Percentiles rank a stretch among this genome's conserved stretches.
Evolutionary conservation across 306 rosid species (phyloP).

Genomic region (Alnus rubra): DNA sequence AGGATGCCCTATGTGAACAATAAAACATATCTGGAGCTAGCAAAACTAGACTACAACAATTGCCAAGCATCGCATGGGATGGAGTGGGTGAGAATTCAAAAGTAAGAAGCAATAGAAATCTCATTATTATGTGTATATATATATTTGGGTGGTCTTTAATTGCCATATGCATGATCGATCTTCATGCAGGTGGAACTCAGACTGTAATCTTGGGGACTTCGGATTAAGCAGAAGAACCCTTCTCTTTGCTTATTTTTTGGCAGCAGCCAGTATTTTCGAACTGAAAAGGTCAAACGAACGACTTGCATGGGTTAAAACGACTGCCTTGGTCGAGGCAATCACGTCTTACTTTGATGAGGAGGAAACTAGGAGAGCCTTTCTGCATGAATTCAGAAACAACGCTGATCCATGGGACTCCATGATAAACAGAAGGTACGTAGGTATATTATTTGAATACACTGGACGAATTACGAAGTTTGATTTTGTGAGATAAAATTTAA

Average conservation of each 20-base stretch:
- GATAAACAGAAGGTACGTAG: constrained; percentile 33
- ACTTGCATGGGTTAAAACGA: constrained; percentile 77
- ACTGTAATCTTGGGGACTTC: constrained; percentile 54
- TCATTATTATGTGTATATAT: too few relatives aligned
- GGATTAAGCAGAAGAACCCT: constrained; percentile 66
- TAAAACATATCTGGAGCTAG: constrained; percentile 73
- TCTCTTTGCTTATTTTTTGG: constrained; percentile 67
- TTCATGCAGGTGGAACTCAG: constrained; percentile 68
- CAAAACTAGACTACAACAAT: constrained; percentile 77
- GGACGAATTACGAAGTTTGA: too few relatives aligned
- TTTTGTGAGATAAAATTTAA: too few relatives aligned
- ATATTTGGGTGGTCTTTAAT: too few relatives aligned
- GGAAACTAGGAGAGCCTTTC: constrained; percentile 45
- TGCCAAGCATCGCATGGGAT: too few relatives aligned
- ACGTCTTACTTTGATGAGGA: constrained; percentile 39
- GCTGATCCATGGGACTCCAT: constrained; percentile 26
- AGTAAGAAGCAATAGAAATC: constrained; percentile 48
- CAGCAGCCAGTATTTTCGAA: constrained; percentile 72
- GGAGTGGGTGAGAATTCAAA: constrained; percentile 70
- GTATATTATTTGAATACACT: too few relatives aligned
- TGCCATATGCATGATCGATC: too few relatives aligned
- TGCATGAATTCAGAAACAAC: constrained; percentile 39
- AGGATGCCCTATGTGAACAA: constrained; percentile 84
- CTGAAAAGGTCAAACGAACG: constrained; percentile 69
- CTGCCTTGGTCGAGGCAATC: constrained; percentile 50